Evolutionary conservation across 176 grass and related monocot genomes (phyloP).

Genomic region (Phoenix roebelenii): DNA sequence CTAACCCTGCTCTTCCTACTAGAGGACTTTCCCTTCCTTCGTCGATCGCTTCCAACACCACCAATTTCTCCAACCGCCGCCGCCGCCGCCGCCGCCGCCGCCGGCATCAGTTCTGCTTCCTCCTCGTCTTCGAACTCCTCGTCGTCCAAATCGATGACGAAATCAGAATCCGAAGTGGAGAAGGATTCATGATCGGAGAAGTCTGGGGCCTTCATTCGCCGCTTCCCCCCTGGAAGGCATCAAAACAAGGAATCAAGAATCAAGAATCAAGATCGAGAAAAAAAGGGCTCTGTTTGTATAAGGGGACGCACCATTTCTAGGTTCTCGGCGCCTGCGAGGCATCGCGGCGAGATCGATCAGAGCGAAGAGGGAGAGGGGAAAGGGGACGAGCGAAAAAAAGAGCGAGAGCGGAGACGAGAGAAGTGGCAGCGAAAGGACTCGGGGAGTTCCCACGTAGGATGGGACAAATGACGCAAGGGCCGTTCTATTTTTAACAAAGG

Average conservation of each 20-base stretch:
- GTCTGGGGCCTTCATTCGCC: neutral
- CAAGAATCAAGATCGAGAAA: neutral
- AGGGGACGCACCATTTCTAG: neutral
- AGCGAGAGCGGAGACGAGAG: no score
- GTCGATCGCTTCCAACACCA: neutral
- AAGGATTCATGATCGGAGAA: neutral
- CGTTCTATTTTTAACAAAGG: no score
- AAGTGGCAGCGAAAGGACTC: no score
- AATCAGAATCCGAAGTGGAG: constrained; percentile 7
- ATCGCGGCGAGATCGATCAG: neutral
- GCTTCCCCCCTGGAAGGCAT: neutral
- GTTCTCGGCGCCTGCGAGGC: neutral
- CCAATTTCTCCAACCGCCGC: neutral
- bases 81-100: neutral
- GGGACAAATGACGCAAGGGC: no score
- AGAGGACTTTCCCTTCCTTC: neutral
- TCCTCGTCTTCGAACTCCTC: neutral
- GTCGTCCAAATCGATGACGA: constrained; percentile 2
- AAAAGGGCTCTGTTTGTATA: neutral
- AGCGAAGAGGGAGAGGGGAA: no score
- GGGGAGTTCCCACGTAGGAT: no score
- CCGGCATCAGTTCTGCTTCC: neutral
- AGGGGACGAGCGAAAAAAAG: no score
- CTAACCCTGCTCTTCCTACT: neutral
- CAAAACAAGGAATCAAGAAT: neutral